These are phyloP conservation scores for Epithemia pelagica DNA, from an alignment of 108 stramenopile genomes.

Conservation along the genomic window DNA sequence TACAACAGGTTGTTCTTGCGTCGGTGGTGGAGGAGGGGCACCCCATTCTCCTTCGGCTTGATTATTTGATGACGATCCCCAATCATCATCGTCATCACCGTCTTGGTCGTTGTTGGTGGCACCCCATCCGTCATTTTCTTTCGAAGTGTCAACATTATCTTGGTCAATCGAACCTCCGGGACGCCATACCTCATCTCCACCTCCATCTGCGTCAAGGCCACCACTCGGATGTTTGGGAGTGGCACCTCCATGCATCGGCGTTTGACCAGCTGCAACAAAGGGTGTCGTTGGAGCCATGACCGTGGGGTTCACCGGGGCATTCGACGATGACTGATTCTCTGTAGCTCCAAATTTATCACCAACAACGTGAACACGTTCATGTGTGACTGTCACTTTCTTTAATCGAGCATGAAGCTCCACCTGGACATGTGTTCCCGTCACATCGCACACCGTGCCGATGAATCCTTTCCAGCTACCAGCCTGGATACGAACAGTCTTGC, in stretches of 20 bases:
- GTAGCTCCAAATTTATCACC: constrained; percentile 90
- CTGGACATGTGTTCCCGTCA: constrained; percentile 83
- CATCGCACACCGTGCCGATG: constrained; percentile 77
- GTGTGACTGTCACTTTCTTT: constrained; percentile 88
- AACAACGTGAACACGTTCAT: constrained; percentile 74
- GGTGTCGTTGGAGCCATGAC: constrained; percentile 28
- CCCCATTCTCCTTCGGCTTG: constrained; percentile 25
- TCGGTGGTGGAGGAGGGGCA: constrained; percentile 16
- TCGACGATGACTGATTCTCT: constrained; percentile 16
- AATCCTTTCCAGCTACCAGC: constrained; percentile 93
- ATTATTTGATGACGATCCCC: constrained; percentile 11
- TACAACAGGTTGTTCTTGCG: constrained; percentile 1
- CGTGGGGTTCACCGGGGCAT: constrained; percentile 6
- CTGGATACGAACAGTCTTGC: constrained; percentile 86
- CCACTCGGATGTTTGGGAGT: constrained; percentile 85
- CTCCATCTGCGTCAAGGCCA: constrained; percentile 34
- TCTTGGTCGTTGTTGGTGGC: constrained; percentile 31
- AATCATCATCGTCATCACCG: constrained; percentile 16
- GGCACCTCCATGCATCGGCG: constrained; percentile 85
- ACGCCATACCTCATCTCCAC: constrained; percentile 81
- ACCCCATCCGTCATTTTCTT: constrained; percentile 28
- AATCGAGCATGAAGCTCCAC: constrained; percentile 85
- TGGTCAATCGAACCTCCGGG: constrained; percentile 75
- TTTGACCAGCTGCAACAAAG: constrained; percentile 60
- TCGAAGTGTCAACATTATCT: constrained; percentile 21